phyloP scores from a whole-genome alignment of 192 early-diverging fungal genomes.

The Kappamyces sp. region DNA sequence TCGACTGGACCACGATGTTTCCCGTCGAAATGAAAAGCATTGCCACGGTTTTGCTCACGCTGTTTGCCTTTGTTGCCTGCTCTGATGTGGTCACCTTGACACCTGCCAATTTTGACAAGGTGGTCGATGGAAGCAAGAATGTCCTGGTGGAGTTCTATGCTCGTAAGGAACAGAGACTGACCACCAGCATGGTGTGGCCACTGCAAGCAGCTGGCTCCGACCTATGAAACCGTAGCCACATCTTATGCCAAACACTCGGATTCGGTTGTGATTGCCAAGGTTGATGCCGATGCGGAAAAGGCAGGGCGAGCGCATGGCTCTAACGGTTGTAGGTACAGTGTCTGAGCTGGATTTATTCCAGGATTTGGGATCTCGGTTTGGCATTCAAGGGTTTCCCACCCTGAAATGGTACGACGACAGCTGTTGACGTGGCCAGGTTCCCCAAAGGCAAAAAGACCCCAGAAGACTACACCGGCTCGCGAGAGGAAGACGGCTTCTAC shows the following conservation, averaged over 20 bases:
- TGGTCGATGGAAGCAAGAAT: constrained; percentile 68
- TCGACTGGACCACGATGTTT: too few relatives aligned
- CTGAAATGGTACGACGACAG: constrained; percentile 61
- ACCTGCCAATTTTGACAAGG: constrained; percentile 52
- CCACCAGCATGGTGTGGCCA: constrained; percentile 64
- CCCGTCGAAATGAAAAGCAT: too few relatives aligned
- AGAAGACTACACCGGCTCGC: constrained; percentile 76
- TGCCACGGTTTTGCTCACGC: not conserved
- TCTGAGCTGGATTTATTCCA: too few relatives aligned
- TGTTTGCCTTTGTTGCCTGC: not conserved
- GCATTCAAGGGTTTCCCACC: constrained; percentile 75
- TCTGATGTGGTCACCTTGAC: constrained; percentile 49
- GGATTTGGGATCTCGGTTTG: constrained; percentile 70
- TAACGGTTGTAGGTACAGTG: too few relatives aligned
- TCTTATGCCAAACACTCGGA: constrained; percentile 67
- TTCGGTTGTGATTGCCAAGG: constrained; percentile 79
- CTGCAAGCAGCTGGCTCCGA: constrained; percentile 53
- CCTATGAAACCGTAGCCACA: constrained; percentile 75
- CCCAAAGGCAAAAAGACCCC: constrained; percentile 68
- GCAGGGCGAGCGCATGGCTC: too few relatives aligned
- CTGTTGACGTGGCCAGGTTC: constrained; percentile 40
- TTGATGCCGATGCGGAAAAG: constrained; percentile 73
- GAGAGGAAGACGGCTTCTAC: constrained; percentile 72
- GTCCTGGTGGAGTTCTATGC: constrained; percentile 86
- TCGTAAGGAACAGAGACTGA: constrained; percentile 23